Percentiles rank a stretch among this genome's conserved stretches.
These are phyloP conservation scores for Xylariaceae sp. DNA, from an alignment of 2,329 filamentous ascomycete genomes.

Conservation along the genomic window DNA sequence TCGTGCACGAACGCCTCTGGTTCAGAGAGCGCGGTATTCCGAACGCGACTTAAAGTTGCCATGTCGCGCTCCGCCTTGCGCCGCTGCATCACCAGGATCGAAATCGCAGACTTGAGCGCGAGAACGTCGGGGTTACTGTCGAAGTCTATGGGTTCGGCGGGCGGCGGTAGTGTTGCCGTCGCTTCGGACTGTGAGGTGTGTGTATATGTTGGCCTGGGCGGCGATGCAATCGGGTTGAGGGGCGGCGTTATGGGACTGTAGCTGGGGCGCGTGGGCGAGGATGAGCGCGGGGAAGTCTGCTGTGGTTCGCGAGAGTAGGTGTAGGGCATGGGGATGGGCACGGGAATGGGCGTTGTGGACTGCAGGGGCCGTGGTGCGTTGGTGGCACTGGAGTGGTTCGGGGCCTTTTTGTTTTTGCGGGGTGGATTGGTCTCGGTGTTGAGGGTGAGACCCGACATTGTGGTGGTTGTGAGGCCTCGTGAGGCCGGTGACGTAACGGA, in stretches of 20 bases:
- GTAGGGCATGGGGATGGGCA: conserved; percentile 17
- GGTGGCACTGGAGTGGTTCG: not conserved
- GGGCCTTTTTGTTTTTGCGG: not conserved
- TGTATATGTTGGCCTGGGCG: conserved; percentile 26
- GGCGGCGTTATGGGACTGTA: conserved; percentile 54
- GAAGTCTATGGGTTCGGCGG: conserved; percentile 51
- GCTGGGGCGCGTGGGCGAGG: conserved; percentile 45
- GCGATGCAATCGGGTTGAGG: conserved; percentile 35
- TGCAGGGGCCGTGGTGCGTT: conserved; percentile 9
- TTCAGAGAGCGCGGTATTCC: conserved; percentile 63
- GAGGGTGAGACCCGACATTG: conserved; percentile 30
- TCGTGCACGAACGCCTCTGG: conserved; percentile 68
- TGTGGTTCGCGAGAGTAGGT: conserved; percentile 5
- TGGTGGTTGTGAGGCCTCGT: conserved; percentile 14
- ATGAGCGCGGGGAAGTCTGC: conserved; percentile 29
- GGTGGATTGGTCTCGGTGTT: conserved; percentile 24
- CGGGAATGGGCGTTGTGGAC: conserved; percentile 21
- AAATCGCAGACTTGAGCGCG: conserved; percentile 77
- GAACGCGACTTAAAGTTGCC: conserved; percentile 61
- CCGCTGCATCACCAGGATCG: conserved; percentile 80
- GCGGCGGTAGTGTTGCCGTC: conserved; percentile 31
- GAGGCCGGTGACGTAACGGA: not conserved
- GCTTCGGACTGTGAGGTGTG: conserved; percentile 23
- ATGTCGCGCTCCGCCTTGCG: conserved; percentile 74
- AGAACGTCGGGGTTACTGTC: conserved; percentile 76